Conservation (phyloP, 1,284 basidiomycete genomes). For the Ustilago hordei region DNA sequence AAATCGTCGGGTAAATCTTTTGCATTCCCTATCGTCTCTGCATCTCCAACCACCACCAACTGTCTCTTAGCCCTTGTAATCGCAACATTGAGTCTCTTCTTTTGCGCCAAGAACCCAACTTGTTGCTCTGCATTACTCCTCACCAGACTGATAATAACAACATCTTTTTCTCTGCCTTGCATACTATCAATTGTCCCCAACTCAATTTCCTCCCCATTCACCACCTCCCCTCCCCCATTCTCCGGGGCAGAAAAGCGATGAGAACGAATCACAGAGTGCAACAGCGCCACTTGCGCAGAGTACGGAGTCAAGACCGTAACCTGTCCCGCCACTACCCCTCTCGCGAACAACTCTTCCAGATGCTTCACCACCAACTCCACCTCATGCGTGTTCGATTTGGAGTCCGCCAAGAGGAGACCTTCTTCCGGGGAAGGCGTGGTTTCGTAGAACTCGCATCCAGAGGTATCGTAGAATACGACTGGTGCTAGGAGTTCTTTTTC, state of each 20-base stretch:
- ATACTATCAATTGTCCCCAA: conserved; percentile 66
- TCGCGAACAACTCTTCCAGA: conserved; percentile 80
- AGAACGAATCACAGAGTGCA: conserved; percentile 73
- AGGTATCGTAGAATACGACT: conserved; percentile 89
- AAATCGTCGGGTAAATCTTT: conserved; percentile 44
- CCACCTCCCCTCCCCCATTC: not conserved
- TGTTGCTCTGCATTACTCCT: conserved; percentile 57
- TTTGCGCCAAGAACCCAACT: conserved; percentile 64
- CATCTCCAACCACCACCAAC: conserved; percentile 63
- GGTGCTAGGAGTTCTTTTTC: conserved; percentile 80
- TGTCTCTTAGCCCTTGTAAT: conserved; percentile 67
- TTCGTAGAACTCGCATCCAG: conserved; percentile 56
- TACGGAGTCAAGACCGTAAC: conserved; percentile 93
- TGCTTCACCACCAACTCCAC: conserved; percentile 84
- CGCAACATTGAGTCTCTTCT: conserved; percentile 65
- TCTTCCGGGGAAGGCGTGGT: conserved; percentile 25
- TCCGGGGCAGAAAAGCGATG: conserved; percentile 12
- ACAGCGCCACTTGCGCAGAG: conserved; percentile 65
- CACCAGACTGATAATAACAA: conserved; percentile 62
- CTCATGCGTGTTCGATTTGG: conserved; percentile 90
- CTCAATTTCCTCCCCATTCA: conserved; percentile 47
- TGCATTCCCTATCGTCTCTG: conserved; percentile 52
- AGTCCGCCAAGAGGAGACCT: conserved; percentile 21
- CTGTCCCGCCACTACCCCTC: conserved; percentile 79
- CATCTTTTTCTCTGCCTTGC: conserved; percentile 68